phyloP scores from a whole-genome alignment of 2,329 filamentous ascomycete genomes.

The Juglanconis oblonga region DNA sequence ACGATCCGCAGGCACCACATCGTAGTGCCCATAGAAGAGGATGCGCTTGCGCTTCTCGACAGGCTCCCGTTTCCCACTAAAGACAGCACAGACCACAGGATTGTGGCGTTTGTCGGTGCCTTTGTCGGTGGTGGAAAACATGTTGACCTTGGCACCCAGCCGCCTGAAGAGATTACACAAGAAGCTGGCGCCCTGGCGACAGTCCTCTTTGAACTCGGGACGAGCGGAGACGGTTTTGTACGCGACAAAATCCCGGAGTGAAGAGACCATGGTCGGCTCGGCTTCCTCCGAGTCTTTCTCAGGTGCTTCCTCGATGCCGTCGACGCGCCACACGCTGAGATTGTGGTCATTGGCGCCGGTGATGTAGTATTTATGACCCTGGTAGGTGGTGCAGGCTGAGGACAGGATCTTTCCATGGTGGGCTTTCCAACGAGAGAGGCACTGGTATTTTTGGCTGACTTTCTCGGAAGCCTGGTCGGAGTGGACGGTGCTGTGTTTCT shows the following conservation, averaged over 20 bases:
- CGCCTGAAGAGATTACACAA: slow-evolving; percentile 88
- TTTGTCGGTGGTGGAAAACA: slow-evolving; percentile 76
- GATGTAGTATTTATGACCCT: slow-evolving; percentile 78
- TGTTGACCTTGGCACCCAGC: slow-evolving; percentile 82
- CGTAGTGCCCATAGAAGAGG: slow-evolving; percentile 97
- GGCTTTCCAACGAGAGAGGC: slow-evolving; percentile 45
- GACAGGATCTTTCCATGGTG: slow-evolving; percentile 86
- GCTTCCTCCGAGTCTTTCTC: slow-evolving; percentile 36
- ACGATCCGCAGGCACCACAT: slow-evolving; percentile 87
- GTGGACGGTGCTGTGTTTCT: slow-evolving; percentile 67
- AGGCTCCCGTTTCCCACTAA: slow-evolving; percentile 70
- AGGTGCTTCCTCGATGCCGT: slow-evolving; percentile 37
- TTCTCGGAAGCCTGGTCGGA: slow-evolving; percentile 53
- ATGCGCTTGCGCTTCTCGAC: slow-evolving; percentile 74
- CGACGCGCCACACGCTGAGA: slow-evolving; percentile 83
- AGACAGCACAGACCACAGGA: slow-evolving; percentile 89
- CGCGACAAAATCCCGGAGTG: slow-evolving; percentile 79
- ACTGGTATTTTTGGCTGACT: slow-evolving; percentile 50
- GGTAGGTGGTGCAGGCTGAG: slow-evolving; percentile 70
- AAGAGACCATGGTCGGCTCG: slow-evolving; percentile 63
- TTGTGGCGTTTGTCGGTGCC: slow-evolving; percentile 53
- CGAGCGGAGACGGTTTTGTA: slow-evolving; percentile 90
- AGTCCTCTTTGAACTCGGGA: slow-evolving; percentile 84
- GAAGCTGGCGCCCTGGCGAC: slow-evolving; percentile 86
- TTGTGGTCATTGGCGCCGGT: slow-evolving; percentile 92